Base-by-base conservation (phyloP, 192 early-diverging fungal species). In the Coemansia sp. region DNA sequence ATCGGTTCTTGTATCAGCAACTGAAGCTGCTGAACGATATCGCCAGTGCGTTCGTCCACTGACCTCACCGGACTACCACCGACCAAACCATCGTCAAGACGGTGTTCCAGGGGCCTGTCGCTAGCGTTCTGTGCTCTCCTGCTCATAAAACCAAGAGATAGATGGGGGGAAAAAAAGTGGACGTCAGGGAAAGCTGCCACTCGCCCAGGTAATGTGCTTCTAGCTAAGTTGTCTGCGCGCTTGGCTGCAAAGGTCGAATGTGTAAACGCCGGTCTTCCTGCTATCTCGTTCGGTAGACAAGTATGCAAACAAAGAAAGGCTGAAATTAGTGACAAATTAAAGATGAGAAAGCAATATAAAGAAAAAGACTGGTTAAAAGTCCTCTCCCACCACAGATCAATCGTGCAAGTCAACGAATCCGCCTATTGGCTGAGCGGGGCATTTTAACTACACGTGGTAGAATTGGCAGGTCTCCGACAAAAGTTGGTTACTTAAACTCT, bases 21-120 rank as follows among this genome's bases (percentile, higher is more conserved):
- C 73, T 78, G 80, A 7, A 78, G 66, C 70, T 78, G 80, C 10
- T 71, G 67, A n/a, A 73, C 80, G 3, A 82, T 52, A 12, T 67
- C 74, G 22, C 43, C 63, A 16, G 67, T 59, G 27, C 60, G 38
- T 27, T 75, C 67, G 38, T 70, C 65, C 15, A 46, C 27, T 33
- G 62, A 1, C 49, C 66, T 38, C 64, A 44, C 54, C 13, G 54
- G 54, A 22, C 31, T 38, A 15, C 61, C 38, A 22, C 22, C 38
- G 40, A 38, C 60, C 36, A 62, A 40, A 38, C 22, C 61, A 63
- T 63, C 40, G 38, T 63, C 38, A 6, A 42, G 38, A 63, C 40
- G n/a, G 40, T 13, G 61, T 63, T 63, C 61, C 61, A 63, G 36
- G 24, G 61, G 15, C 20, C 40, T 63, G 34, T 42, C 22, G 61